These are phyloP conservation scores for Acacia pycnantha DNA, from an alignment of 331 rosid genomes.

Conservation along the genomic window DNA sequence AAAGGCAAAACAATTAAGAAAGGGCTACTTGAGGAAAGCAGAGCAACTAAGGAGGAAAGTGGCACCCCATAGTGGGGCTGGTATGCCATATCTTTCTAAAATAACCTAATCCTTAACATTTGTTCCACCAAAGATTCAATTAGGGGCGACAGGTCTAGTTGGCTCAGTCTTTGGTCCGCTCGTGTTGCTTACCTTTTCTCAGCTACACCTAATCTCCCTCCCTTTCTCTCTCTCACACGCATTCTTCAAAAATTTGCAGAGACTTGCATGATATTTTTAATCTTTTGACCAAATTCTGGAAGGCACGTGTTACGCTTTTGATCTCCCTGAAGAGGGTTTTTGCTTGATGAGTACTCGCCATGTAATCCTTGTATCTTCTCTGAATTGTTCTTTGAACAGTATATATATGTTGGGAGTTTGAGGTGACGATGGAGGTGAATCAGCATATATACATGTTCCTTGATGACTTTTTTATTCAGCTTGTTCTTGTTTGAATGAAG, in stretches of 20 bases:
- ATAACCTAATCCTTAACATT: not conserved
- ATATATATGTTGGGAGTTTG: not conserved
- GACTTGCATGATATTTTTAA: not conserved
- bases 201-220: not conserved
- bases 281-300: not conserved
- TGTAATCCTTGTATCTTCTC: not conserved
- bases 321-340: not conserved
- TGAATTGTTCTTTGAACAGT: not conserved
- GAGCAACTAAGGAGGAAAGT: conserved; percentile 37
- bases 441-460: not conserved
- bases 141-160: not conserved
- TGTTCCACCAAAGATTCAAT: not conserved
- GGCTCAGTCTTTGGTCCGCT: not conserved
- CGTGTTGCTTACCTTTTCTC: not conserved
- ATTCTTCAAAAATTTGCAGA: not conserved
- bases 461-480: not conserved
- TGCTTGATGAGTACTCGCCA: not conserved
- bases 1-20: not conserved
- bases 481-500: conserved; percentile 19
- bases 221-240: not conserved
- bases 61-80: conserved; percentile 39
- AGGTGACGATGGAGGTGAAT: not conserved
- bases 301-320: not conserved
- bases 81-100: not conserved
- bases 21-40: conserved; percentile 16